Percentiles rank a stretch among this genome's conserved stretches.
These are phyloP conservation scores for Cystobasidium slooffiae DNA, from an alignment of 1,284 basidiomycete species.

Conservation along the genomic window DNA sequence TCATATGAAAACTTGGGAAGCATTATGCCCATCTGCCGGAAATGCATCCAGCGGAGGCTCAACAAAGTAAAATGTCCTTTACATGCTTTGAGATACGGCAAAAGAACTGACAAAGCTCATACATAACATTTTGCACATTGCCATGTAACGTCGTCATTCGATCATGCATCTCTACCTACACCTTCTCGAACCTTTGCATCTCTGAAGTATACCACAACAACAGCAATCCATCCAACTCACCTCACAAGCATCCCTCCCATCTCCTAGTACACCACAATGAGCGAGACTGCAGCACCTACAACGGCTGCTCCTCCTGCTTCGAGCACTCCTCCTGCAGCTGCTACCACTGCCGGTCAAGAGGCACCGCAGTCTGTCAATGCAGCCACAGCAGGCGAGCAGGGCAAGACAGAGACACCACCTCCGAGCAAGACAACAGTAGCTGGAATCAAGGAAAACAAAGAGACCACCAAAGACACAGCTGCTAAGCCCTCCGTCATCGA, in stretches of 20 bases:
- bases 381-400: slow-evolving; percentile 12
- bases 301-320: background rate
- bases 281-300: slow-evolving; percentile 7
- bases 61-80: no score
- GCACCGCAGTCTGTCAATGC: background rate
- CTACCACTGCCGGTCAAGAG: background rate
- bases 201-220: background rate
- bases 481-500: slow-evolving; percentile 23
- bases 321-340: slow-evolving; percentile 4
- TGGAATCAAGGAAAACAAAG: background rate
- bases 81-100: no score
- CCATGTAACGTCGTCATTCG: no score
- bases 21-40: no score
- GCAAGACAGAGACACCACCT: background rate
- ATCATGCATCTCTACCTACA: background rate
- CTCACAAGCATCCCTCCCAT: background rate
- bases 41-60: no score
- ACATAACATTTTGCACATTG: no score
- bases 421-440: background rate
- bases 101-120: no score
- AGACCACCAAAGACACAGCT: slow-evolving; percentile 1
- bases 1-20: no score
- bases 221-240: background rate
- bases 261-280: slow-evolving; percentile 1
- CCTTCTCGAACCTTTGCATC: background rate